Evolutionary conservation across 169 alveolate genomes (phyloP), one percentile per base, ranked within the genome.

Genomic region (Toxoplasma gondii): DNA sequence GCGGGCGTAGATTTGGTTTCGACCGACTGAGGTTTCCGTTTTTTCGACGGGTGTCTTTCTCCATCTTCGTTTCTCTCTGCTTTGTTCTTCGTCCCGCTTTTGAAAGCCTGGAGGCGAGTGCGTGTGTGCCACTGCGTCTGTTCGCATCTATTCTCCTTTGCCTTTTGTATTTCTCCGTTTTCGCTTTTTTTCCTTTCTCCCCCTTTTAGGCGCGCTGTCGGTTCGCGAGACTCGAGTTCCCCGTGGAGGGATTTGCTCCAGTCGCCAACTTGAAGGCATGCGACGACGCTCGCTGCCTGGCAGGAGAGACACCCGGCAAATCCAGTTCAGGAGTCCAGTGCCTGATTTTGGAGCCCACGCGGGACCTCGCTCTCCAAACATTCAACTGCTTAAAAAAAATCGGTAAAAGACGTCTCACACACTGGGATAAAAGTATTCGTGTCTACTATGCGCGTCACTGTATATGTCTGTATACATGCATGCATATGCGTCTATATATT

Each of bases 331-430:
- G 54, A 2, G 87, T 88, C 82, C 93, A 9, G 36, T 88, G 93
- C 54, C 34, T 88, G 36, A 69, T 88, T 43, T 54, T 88, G 38
- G 93, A 88, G 41, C 93, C 93, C 16, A 88, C 93, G 36, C 45
- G 93, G 7, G 93, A 88, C 58, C 93, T 88, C 34, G 93, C 93
- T 1, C 19, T 39, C 44, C 93, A 88, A 36, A 88, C 93, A 10
- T 88, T 24, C 84, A 36, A 36, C 17, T 58, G 81, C 41, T 43
- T 88, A 29, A 27, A 58, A 53, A n/a, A 36, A 27, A 45, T 88
- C 58, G 93, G 93, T 88, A 41, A 44, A 36, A 74, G 44, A n/a
- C 1, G 36, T 9, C 81, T 4, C 41, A 9, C 81, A 69, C 7
- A 69, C 81, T 2, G 5, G 81, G 41, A 69, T 69, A n/a, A 5